Percentiles rank a stretch among this genome's conserved stretches.
Conservation (phyloP, 768 basidiomycete species). For the Phanerochaete carnosa region DNA sequence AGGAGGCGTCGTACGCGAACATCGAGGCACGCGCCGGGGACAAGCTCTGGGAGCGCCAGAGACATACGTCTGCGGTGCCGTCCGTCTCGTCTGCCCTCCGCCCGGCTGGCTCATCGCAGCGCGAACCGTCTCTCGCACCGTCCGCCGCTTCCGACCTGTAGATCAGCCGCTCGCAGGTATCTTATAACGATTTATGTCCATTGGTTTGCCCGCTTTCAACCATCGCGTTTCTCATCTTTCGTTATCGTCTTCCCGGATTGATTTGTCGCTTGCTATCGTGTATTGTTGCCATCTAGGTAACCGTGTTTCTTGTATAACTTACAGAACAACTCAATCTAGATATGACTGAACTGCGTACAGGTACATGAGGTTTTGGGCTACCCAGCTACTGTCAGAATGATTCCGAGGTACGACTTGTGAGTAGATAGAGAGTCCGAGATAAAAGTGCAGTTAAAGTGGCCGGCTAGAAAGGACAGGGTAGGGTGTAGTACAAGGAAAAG, state of each 20-base stretch:
- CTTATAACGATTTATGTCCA: neutral
- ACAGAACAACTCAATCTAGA: neutral
- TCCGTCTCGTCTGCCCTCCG: slow-evolving; percentile 44
- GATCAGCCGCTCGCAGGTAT: neutral
- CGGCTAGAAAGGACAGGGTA: too few relatives aligned
- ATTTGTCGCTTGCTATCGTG: neutral
- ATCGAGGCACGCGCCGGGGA: slow-evolving; percentile 81
- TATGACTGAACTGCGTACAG: too few relatives aligned
- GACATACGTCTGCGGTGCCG: slow-evolving; percentile 38
- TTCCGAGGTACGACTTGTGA: too few relatives aligned
- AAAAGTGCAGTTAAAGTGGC: too few relatives aligned
- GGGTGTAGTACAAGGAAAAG: neutral
- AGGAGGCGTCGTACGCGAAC: slow-evolving; percentile 75
- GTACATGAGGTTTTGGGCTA: too few relatives aligned
- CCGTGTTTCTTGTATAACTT: neutral
- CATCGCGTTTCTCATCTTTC: neutral
- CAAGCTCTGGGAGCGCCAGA: slow-evolving; percentile 79
- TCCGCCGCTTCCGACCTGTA: slow-evolving; percentile 24
- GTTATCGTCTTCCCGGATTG: neutral
- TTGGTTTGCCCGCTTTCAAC: neutral
- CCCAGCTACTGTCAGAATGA: too few relatives aligned
- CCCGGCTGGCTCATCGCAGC: neutral
- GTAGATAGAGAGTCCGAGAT: too few relatives aligned
- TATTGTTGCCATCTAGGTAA: neutral
- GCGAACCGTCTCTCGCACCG: slow-evolving; percentile 16